A percentile compares a stretch with the other conserved stretches of the same genome.
Conservation (phyloP, 805 yeast species). For the Yarrowia sp. region DNA sequence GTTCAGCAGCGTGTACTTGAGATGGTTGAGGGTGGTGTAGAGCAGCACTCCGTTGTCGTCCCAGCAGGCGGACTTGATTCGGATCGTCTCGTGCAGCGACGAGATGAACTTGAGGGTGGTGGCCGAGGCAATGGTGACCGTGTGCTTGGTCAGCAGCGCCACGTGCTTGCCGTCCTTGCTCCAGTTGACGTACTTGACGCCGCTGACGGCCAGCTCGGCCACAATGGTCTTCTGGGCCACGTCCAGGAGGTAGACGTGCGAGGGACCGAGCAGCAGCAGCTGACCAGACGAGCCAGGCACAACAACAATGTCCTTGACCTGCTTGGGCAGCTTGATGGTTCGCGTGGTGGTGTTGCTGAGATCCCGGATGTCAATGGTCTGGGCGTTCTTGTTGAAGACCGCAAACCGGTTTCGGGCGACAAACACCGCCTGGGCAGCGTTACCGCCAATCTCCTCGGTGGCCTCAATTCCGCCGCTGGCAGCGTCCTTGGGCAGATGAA, state of each 20-base stretch:
- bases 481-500: constrained; percentile 78
- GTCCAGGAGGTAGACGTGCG: constrained; percentile 81
- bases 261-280: constrained; percentile 73
- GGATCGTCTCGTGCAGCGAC: constrained; percentile 92
- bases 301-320: constrained; percentile 69
- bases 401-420: constrained; percentile 95
- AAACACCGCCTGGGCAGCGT: constrained; percentile 84
- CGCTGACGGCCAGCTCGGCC: constrained; percentile 70
- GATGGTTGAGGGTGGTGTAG: constrained; percentile 93
- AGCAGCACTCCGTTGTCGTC: constrained; percentile 91
- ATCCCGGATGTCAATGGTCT: constrained; percentile 82
- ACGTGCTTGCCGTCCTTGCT: constrained; percentile 84
- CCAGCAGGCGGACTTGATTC: constrained; percentile 98
- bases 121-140: constrained; percentile 84
- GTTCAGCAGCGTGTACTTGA: constrained; percentile 88
- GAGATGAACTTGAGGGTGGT: constrained; percentile 72
- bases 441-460: constrained; percentile 75
- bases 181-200: constrained; percentile 90
- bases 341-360: constrained; percentile 83
- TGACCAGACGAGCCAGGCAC: constrained; percentile 80
- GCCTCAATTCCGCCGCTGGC: constrained; percentile 93
- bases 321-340: constrained; percentile 62
- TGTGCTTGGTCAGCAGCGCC: constrained; percentile 90
- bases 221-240: constrained; percentile 88
- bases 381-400: constrained; percentile 68